A percentile compares a stretch with the other conserved stretches of the same genome.
Evolutionary conservation across 1,284 basidiomycete species (phyloP).

Genomic region (Phellopilus nigrolimitatus): DNA sequence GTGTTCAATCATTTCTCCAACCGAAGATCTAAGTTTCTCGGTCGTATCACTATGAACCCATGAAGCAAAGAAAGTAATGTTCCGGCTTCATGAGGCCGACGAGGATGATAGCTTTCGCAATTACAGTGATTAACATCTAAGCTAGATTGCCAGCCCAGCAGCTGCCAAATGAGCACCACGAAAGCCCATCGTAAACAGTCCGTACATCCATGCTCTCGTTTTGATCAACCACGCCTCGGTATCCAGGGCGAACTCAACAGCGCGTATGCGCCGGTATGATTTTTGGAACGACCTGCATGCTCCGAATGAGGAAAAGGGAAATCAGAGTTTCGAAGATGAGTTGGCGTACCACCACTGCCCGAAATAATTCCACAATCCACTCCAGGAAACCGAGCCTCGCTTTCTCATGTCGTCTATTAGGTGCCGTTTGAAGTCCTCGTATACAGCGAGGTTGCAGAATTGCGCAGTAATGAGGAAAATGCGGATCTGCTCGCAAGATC

Average conservation of each 20-base stretch:
- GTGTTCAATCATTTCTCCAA: no score
- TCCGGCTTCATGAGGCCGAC: no score
- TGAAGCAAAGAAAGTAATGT: background rate
- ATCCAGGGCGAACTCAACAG: slow-evolving; percentile 66
- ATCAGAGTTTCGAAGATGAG: slow-evolving; percentile 14
- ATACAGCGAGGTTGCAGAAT: slow-evolving; percentile 83
- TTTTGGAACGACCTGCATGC: slow-evolving; percentile 53
- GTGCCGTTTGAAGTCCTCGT: slow-evolving; percentile 69
- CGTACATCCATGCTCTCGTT: slow-evolving; percentile 60
- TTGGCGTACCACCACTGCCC: slow-evolving; percentile 62
- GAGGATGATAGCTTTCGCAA: background rate
- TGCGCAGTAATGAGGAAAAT: slow-evolving; percentile 91
- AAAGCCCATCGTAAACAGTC: slow-evolving; percentile 51
- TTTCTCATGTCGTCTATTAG: slow-evolving; percentile 44
- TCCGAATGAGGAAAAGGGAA: slow-evolving; percentile 17
- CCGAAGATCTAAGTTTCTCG: no score
- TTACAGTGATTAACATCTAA: background rate
- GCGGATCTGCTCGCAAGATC: slow-evolving; percentile 46
- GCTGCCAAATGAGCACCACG: slow-evolving; percentile 65
- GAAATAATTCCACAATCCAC: slow-evolving; percentile 51
- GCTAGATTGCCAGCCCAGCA: slow-evolving; percentile 51
- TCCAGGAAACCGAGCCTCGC: slow-evolving; percentile 47
- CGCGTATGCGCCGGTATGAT: slow-evolving; percentile 44
- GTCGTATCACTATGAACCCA: no score
- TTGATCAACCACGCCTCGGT: slow-evolving; percentile 56